These are phyloP conservation scores for Porodaedalea pini DNA, from an alignment of 1,284 basidiomycete species.

Conservation along the genomic window DNA sequence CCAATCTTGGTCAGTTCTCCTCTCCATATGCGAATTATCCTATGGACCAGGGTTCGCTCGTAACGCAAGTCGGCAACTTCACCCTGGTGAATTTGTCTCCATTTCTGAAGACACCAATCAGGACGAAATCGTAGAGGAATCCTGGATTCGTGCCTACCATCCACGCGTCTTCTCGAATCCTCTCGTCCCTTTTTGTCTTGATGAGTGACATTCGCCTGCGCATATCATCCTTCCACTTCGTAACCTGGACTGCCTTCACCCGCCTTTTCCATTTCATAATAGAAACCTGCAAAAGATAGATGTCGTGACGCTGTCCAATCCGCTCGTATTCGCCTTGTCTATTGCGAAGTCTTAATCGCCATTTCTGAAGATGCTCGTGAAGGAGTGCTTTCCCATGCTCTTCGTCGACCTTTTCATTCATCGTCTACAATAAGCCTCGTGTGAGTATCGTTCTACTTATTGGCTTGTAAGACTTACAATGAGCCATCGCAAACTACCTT, in stretches of 20 bases:
- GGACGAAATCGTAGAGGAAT: no score
- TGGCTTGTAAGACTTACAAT: constrained; percentile 44
- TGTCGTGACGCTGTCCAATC: constrained; percentile 8
- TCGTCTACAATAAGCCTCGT: constrained; percentile 1
- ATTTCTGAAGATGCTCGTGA: constrained; percentile 19
- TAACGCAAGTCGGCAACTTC: constrained; percentile 9
- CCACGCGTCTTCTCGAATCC: constrained; percentile 19
- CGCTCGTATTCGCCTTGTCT: constrained; percentile 2
- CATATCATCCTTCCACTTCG: constrained; percentile 22
- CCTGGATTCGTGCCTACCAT: constrained; percentile 22
- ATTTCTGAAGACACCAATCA: constrained; percentile 4
- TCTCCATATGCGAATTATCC: constrained; percentile 10
- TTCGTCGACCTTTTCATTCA: constrained; percentile 24
- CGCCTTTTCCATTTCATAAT: constrained; percentile 18
- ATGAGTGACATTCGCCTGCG: constrained; percentile 19
- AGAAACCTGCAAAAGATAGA: constrained; percentile 1
- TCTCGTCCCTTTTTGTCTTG: constrained; percentile 19
- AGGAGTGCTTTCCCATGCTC: constrained; percentile 25
- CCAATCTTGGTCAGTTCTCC: constrained; percentile 1
- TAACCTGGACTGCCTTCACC: constrained; percentile 7
- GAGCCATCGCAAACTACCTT: constrained; percentile 63
- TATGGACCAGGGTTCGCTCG: constrained; percentile 1
- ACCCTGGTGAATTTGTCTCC: constrained; percentile 5
- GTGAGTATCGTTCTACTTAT: no score
- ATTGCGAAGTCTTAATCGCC: constrained; percentile 7